Evolutionary conservation across 257 asterid genomes (phyloP), one percentile per base, ranked within the genome.

Genomic region (Lithospermum erythrorhizon): DNA sequence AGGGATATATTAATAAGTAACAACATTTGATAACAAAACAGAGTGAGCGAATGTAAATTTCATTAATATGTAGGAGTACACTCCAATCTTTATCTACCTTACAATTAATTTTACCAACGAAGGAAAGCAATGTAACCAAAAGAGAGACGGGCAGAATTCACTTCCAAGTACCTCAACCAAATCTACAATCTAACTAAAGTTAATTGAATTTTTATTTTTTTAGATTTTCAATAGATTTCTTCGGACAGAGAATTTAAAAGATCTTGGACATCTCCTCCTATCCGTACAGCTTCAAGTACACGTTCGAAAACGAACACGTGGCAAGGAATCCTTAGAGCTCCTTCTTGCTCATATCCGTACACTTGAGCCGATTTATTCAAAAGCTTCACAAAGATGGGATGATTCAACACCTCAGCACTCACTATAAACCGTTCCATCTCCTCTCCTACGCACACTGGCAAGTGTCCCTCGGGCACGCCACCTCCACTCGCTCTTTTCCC

Each of bases 401-500:
- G 97, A 25, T 89, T 82, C 69, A 89, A 61, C 51, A 86, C 57
- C 63, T 86, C 94, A 1, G 97, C 95, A 66, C 88, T 82, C 17
- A 89, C 97, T 2, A 89, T 76, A 63, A 89, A 89, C 47, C 97
- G 71, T 82, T 89, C 94, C 95, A 86, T 82, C 67, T 89, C 95
- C 56, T 89, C 95, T 2, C 97, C 97, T n/a, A 89, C 97, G 80
- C 78, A 89, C 5, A 89, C 94, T 47, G 97, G 97, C 11, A 89
- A 73, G 65, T 89, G 95, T 0, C 97, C 97, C 65, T 89, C 79
- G 37, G 97, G 97, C 23, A 89, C 95, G 9, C 75, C 77, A 25
- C 76, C 72, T 55, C 68, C 47, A 59, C 63, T 27, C 10, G 67
- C 58, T 27, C 59, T 47, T 29, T 63, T 68, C n/a, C 66, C 55